A percentile compares a stretch with the other conserved stretches of the same genome.
Conservation (phyloP, 2,329 filamentous ascomycete species). For the Cladosporium phlei region DNA sequence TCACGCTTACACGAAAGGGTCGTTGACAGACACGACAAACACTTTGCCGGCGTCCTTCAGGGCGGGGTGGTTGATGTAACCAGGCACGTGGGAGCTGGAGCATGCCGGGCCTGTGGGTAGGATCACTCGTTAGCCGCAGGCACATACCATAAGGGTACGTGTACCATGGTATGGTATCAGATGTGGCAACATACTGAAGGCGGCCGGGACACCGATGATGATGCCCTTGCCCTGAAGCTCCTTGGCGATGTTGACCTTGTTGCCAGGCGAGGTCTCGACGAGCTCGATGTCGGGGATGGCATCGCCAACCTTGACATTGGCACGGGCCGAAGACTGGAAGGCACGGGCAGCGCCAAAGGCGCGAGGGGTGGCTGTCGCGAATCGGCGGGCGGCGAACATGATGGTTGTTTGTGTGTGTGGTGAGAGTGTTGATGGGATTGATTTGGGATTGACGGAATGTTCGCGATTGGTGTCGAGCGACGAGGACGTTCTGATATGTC, state of each 20-base stretch:
- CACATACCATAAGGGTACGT: neutral
- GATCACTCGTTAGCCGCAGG: conserved; percentile 6
- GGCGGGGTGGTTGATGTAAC: conserved; percentile 75
- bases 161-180: neutral
- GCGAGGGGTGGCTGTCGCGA: conserved; percentile 14
- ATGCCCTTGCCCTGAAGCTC: conserved; percentile 71
- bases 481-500: no score
- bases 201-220: conserved; percentile 72
- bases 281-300: conserved; percentile 70
- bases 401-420: conserved; percentile 2
- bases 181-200: conserved; percentile 33
- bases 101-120: conserved; percentile 50
- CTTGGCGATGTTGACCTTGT: conserved; percentile 80
- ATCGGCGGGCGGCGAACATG: conserved; percentile 29
- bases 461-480: conserved; percentile 8
- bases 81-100: conserved; percentile 71
- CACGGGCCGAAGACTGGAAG: conserved; percentile 63
- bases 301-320: conserved; percentile 72
- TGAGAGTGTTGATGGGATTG: neutral
- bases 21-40: conserved; percentile 89
- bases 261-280: conserved; percentile 81
- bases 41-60: conserved; percentile 76
- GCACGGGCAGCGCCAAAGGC: conserved; percentile 18
- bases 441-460: neutral
- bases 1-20: conserved; percentile 78